Evolutionary conservation across 2,329 filamentous ascomycete species (phyloP), one percentile per base, ranked within the genome.

Genomic region (Hymenoscyphus fructigenus): DNA sequence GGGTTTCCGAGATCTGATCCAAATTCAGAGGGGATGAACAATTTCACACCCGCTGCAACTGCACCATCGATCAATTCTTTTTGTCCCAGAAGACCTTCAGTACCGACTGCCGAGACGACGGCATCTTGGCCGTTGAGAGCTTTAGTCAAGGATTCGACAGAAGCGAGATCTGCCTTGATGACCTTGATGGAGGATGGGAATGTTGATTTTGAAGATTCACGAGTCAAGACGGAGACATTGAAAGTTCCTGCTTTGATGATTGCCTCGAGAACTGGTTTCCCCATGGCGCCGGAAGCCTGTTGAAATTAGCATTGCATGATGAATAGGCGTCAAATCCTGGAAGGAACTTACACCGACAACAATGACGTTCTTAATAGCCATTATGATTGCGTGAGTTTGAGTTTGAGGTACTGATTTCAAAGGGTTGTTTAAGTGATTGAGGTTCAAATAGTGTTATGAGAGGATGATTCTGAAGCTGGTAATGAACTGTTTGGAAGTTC

Each of bases 301-400:
- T 38, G 14, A 15, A 15, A 4, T 38, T 38, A 38, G 26, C 66
- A n/a, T 36, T 61, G 28, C 12, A 20, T 7, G 4, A 56, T 10
- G 10, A 29, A 26, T 56, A 23, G 15, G 9, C 17, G 15, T 14
- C 56, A 5, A 26, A 26, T n/a, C n/a, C 15, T 3, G 12, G 32
- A 15, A 32, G 0, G 3, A 15, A 38, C 60, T 61, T 57, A 75
- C 67, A 87, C 75, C 65, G 81, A 82, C 2, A 84, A 81, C 62
- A 90, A 82, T 71, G 90, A 88, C 77, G 89, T 87, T 63, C 88
- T 84, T 64, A 87, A 88, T 38, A 15, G 36, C 36, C 36, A 38
- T 38, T 38, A 15, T 38, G 5, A 38, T 2, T 38, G 14, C 36
- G 36, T 38, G 36, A 38, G 3, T 38, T 3, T 17, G 36, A 17